A percentile compares a stretch with the other conserved stretches of the same genome.
Conservation (phyloP, 2,329 filamentous ascomycete genomes). For the Arthrobotrys sinensis region DNA sequence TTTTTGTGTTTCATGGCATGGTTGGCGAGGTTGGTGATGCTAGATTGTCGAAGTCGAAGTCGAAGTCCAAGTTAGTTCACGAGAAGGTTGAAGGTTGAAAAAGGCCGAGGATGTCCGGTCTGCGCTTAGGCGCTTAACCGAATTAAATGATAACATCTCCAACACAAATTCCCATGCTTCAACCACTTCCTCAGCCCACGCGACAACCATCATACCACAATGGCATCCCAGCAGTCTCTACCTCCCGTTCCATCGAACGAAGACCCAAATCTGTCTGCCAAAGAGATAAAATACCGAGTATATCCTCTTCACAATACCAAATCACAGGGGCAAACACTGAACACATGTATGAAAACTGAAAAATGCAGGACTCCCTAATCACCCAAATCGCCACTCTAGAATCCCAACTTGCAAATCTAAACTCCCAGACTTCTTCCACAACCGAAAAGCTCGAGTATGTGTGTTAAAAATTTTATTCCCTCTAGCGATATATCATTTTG, state of each 20-base stretch:
- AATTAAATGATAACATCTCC: slow-evolving; percentile 16
- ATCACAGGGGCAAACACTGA: background rate
- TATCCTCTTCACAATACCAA: background rate
- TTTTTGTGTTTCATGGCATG: slow-evolving; percentile 59
- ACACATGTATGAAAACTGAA: background rate
- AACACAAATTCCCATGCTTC: slow-evolving; percentile 1
- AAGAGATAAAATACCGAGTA: slow-evolving; percentile 54
- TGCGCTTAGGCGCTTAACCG: background rate
- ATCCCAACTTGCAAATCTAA: slow-evolving; percentile 67
- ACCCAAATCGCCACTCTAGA: slow-evolving; percentile 70
- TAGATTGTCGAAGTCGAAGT: background rate
- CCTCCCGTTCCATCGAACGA: slow-evolving; percentile 16
- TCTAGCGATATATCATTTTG: too few species aligned
- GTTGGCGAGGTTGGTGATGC: background rate
- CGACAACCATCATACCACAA: slow-evolving; percentile 7
- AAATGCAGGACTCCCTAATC: slow-evolving; percentile 68
- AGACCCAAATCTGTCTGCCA: slow-evolving; percentile 20
- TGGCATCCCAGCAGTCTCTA: slow-evolving; percentile 33
- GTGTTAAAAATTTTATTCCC: too few species aligned
- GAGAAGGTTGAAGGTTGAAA: slow-evolving; percentile 1
- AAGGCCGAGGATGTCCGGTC: slow-evolving; percentile 3
- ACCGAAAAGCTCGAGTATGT: slow-evolving; percentile 65
- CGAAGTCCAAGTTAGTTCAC: background rate
- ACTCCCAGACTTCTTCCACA: slow-evolving; percentile 67
- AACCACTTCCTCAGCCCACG: background rate